A percentile compares a stretch with the other conserved stretches of the same genome.
Evolutionary conservation across 2,329 filamentous ascomycete genomes (phyloP).

Genomic region (Botrytis byssoidea): DNA sequence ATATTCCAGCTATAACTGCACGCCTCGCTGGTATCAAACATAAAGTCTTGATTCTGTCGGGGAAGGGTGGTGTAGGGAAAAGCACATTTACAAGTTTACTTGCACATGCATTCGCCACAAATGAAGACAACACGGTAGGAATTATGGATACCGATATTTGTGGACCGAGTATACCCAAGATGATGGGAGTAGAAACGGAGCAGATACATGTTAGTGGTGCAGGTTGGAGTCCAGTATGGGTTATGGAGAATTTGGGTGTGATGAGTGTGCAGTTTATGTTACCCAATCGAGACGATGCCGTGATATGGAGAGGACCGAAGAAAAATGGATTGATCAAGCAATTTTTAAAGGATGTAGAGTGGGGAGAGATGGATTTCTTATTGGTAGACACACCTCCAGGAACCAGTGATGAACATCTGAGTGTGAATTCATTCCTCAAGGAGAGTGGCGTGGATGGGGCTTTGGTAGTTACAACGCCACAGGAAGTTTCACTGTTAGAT

Average conservation of each 20-base stretch:
- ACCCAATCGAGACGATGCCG: conserved; percentile 86
- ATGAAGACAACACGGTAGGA: conserved; percentile 76
- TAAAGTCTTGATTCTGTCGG: conserved; percentile 86
- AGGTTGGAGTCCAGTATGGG: conserved; percentile 95
- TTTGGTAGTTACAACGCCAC: conserved; percentile 88
- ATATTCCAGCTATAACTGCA: conserved; percentile 82
- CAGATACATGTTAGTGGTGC: conserved; percentile 86
- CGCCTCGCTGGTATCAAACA: conserved; percentile 80
- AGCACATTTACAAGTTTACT: conserved; percentile 89
- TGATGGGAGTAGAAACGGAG: conserved; percentile 95
- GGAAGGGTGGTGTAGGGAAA: conserved; percentile 96
- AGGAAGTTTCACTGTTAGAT: conserved; percentile 88
- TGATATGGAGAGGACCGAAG: conserved; percentile 97
- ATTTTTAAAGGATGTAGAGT: conserved; percentile 96
- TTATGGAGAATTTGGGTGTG: conserved; percentile 86
- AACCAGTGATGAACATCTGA: conserved; percentile 92
- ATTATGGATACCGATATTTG: conserved; percentile 99
- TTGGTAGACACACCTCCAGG: conserved; percentile 95
- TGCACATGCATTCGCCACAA: conserved; percentile 82
- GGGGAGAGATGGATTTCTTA: conserved; percentile 91
- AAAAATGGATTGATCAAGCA: conserved; percentile 99
- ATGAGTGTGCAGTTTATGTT: conserved; percentile 99
- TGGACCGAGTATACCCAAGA: conserved; percentile 93
- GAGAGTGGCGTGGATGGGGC: conserved; percentile 92
- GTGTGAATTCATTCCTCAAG: conserved; percentile 87